Base-by-base conservation (phyloP, 2,329 filamentous ascomycete species). In the Phyllosticta paracitricarpa region DNA sequence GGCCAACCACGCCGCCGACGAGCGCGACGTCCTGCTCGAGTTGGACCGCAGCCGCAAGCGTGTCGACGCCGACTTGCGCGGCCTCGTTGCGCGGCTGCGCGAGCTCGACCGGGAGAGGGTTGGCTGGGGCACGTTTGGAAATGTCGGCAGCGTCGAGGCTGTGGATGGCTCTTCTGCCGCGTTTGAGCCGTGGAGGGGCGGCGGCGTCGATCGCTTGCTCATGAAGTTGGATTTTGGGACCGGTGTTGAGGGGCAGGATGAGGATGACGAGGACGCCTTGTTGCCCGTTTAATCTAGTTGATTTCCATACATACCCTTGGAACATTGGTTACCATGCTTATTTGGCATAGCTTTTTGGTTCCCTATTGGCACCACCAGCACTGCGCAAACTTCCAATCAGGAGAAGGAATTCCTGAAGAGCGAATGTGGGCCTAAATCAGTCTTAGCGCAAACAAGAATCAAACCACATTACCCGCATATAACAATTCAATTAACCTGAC, bases 151-250 rank as follows among this genome's bases (percentile, higher is more conserved):
- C 22, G 51, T 57, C 9, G 65, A 59, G 54, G 35, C 52, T 68
- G 65, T 56, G 67, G 48, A 64, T 67, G 54, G 51, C 64, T 56
- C 61, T n/a, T 56, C 61, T 4, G 40, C 48, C 59, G 57, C 54
- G 52, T 65, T 35, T 54, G 66, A 59, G 30, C 88, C 90, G 0
- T 81, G 84, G 64, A 85, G 88, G 63, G 60, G 60, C 3, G 89
- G 89, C 0, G 89, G 91, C 0, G 84, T 97, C 54, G 91, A 96
- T 76, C 81, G 89, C 62, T 75, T 97, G 70, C 74, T 97, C 70
- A 96, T 96, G 90, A 96, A 96, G 78, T 77, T 97, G 67, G 91
- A 96, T 66, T 84, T 82, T 72, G 73, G 74, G 6, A 48, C 14
- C 3, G 60, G 51, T 22, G 57, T 51, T 19, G 60, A 33, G 14